A percentile compares a stretch with the other conserved stretches of the same genome.
phyloP scores from a whole-genome alignment of 495 filamentous ascomycete species.

The Aspergillus carlsbadensis region DNA sequence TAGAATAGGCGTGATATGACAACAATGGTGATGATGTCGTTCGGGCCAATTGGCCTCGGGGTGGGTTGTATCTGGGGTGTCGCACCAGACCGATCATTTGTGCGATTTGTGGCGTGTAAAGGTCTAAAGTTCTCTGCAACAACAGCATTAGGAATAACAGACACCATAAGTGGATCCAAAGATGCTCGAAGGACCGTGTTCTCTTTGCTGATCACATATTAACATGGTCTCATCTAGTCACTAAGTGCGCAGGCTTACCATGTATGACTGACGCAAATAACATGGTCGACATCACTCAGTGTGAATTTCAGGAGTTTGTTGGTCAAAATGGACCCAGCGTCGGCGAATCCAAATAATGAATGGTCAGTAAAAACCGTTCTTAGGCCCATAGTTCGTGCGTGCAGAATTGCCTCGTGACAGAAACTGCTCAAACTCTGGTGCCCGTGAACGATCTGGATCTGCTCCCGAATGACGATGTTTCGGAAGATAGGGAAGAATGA shows the following conservation, averaged over 20 bases:
- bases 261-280: conserved; percentile 96
- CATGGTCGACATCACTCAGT: conserved; percentile 95
- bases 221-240: background rate
- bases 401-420: conserved; percentile 92
- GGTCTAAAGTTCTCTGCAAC: conserved; percentile 95
- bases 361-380: conserved; percentile 97
- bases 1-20: conserved; percentile 97
- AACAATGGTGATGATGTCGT: conserved; percentile 91
- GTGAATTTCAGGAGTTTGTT: conserved; percentile 97
- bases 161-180: conserved; percentile 93
- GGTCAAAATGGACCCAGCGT: conserved; percentile 91
- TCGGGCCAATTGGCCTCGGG: conserved; percentile 62
- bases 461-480: conserved; percentile 89
- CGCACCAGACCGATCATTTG: conserved; percentile 31
- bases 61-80: conserved; percentile 44
- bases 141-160: conserved; percentile 95
- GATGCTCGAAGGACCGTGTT: conserved; percentile 96
- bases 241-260: conserved; percentile 54
- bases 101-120: conserved; percentile 39
- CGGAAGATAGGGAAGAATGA: conserved; percentile 97
- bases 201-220: conserved; percentile 68
- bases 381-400: conserved; percentile 94
- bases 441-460: conserved; percentile 95
- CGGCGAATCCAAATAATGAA: conserved; percentile 96
- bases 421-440: conserved; percentile 89